A percentile compares a stretch with the other conserved stretches of the same genome.
Evolutionary conservation across 148 eudicot genomes (phyloP).

Genomic region (Cornus kousa): DNA sequence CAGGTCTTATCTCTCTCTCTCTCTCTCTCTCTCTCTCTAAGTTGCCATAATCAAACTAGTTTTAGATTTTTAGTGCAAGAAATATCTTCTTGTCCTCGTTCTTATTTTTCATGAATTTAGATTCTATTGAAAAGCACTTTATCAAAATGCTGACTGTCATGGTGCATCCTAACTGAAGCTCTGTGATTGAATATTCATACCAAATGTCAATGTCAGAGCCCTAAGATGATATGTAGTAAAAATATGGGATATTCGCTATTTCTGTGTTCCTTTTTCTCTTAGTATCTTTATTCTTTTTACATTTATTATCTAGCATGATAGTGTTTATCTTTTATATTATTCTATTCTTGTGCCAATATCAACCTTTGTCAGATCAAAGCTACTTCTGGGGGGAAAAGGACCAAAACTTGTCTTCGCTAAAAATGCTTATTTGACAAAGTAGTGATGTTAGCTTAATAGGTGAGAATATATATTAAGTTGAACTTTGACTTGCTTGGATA

Average conservation of each 20-base stretch:
- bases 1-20: slow-evolving; percentile 12
- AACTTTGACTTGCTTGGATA: neutral
- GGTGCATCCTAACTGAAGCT: neutral
- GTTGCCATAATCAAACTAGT: neutral
- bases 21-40: too few relatives aligned
- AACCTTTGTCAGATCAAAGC: too few relatives aligned
- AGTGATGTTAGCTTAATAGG: too few relatives aligned
- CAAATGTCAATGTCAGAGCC: neutral
- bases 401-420: too few relatives aligned
- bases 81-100: neutral
- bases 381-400: too few relatives aligned
- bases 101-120: neutral
- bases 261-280: too few relatives aligned
- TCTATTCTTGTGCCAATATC: too few relatives aligned
- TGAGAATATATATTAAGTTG: neutral
- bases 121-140: neutral
- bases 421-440: too few relatives aligned
- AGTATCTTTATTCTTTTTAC: too few relatives aligned
- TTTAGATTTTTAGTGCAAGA: neutral
- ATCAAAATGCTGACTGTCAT: neutral
- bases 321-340: too few relatives aligned
- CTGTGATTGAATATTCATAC: neutral
- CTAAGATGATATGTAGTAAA: neutral
- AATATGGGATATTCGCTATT: too few relatives aligned
- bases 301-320: too few relatives aligned